Base-by-base conservation (phyloP, 768 basidiomycete species). In the Serendipita sp. region DNA sequence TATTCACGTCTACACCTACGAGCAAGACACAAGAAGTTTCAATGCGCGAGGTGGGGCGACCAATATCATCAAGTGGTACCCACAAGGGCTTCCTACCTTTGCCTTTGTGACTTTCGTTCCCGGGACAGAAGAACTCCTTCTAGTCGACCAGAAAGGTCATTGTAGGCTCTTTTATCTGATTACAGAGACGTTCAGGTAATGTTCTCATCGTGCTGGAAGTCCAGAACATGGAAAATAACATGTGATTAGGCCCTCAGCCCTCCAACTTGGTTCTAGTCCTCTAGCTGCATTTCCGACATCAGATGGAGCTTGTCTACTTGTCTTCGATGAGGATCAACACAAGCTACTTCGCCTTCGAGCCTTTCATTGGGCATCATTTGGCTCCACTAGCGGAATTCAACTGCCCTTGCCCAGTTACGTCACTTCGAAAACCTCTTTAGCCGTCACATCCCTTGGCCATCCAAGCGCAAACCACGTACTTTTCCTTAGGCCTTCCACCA, bases 281-380 rank as follows among this genome's bases (percentile, higher is more conserved):
- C n/a, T 48, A n/a, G 7, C 66, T 81, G 3, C 70, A 74, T 16
- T 70, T 82, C 3, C 65, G 70, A 0, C 65, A 66, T 17, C 82
- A 0, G 82, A 83, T 65, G 81, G 80, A 0, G 73, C 82, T 26
- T 82, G 82, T 66, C 67, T 83, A n/a, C 42, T 82, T 22, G 69
- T 74, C 1, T 65, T 65, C 11, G 72, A 75, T 41, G 56, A 60
- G 1, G 60, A 67, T 34, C 69, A 68, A 13, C 50, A 66, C 53
- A 22, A 31, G 65, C 7, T 7, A 28, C 33, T 63, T 2, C 41
- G 60, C 48, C 56, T 79, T 3, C 74, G 71, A 2, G 76, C 76
- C 0, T 82, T 78, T 65, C 83, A 83, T 66, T 82, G 78, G 79
- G 72, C 71, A 13, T 79, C 80, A 1, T 82, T 84, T 63, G 83